These are phyloP conservation scores for Plantago coronopus DNA, from an alignment of 305 asterid species.

Conservation along the genomic window DNA sequence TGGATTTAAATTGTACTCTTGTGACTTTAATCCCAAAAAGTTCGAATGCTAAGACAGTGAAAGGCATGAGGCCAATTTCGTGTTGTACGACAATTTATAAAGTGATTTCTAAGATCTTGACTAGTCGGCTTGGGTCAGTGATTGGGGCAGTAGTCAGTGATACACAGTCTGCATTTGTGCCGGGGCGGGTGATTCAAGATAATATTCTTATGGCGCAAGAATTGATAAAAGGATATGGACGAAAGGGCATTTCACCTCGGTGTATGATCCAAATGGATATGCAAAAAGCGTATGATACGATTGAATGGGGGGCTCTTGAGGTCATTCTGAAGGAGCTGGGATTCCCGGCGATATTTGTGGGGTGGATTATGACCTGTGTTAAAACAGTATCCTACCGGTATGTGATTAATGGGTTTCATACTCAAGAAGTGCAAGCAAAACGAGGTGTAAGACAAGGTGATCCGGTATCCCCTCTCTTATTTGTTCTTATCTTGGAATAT, in stretches of 20 bases:
- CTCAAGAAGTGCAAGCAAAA: background rate
- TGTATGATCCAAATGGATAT: background rate
- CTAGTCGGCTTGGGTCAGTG: no score
- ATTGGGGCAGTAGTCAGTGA: no score
- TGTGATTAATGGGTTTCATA: no score
- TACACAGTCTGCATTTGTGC: no score
- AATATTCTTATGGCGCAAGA: background rate
- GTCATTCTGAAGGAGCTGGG: background rate
- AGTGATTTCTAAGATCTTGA: no score
- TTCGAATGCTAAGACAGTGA: conserved; percentile 16
- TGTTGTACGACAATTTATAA: no score
- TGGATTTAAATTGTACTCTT: no score
- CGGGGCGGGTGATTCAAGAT: background rate
- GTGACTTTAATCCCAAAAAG: conserved; percentile 12
- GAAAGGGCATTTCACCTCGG: background rate
- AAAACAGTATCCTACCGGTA: no score
- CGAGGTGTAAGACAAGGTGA: background rate
- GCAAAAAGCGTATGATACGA: background rate
- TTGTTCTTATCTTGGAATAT: background rate
- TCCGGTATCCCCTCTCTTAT: background rate
- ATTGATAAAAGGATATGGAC: background rate
- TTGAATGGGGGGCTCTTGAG: background rate
- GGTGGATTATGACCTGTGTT: background rate
- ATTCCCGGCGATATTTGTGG: background rate
- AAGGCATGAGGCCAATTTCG: background rate